Evolutionary conservation across 352 stramenopile species (phyloP).

Genomic region (Pythium diclinum): DNA sequence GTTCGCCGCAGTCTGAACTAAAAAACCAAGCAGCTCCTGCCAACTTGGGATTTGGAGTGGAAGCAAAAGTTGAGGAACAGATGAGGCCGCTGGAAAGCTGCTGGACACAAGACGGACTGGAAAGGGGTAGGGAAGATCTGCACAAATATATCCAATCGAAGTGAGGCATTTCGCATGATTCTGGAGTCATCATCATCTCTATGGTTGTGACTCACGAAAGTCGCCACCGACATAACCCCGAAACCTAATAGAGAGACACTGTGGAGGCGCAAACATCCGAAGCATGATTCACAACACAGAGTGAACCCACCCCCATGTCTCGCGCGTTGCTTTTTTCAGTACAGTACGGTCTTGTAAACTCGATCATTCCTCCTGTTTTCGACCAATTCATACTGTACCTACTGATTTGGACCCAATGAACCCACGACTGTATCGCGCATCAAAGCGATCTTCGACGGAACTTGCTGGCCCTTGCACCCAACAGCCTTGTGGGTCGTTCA

Average conservation of each 20-base stretch:
- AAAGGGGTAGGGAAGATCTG: not conserved
- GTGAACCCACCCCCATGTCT: no score
- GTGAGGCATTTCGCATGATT: not conserved
- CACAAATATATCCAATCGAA: not conserved
- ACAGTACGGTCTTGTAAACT: no score
- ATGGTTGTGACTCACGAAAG: conserved; percentile 4
- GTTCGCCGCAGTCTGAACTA: not conserved
- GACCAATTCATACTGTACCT: no score
- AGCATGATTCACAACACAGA: not conserved
- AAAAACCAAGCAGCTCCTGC: not conserved
- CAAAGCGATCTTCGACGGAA: not conserved
- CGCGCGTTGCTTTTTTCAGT: no score
- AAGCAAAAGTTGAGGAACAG: not conserved
- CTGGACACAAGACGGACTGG: conserved; percentile 1
- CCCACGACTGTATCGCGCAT: not conserved
- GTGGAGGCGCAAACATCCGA: not conserved
- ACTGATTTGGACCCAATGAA: not conserved
- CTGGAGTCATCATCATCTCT: not conserved
- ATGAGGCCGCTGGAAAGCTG: not conserved
- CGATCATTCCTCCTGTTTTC: no score
- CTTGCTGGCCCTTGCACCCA: not conserved
- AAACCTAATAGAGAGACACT: conserved; percentile 1
- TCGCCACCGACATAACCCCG: not conserved
- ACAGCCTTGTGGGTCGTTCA: not conserved
- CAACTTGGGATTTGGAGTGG: not conserved